Evolutionary conservation across 768 basidiomycete species (phyloP), one percentile per base, ranked within the genome.

Genomic region (Boletus pseudo-olivaceus): DNA sequence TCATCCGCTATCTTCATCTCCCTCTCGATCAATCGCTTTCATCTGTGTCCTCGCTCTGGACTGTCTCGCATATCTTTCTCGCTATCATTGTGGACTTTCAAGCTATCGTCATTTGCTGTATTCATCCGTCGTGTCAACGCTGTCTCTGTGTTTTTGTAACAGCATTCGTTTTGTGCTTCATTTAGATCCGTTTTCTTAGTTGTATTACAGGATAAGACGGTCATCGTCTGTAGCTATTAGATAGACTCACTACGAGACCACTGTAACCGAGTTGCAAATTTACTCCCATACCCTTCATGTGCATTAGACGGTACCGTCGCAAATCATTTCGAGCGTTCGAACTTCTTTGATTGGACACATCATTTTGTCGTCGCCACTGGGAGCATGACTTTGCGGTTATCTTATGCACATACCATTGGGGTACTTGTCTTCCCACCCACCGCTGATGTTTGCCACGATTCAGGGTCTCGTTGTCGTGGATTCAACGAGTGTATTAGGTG

Each of bases 41-140:
- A 40, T 48, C 26, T 65, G 55, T 56, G 63, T 63, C 38, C 7
- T 45, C 7, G 35, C 38, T 44, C 41, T 60, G 53, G 51, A 55
- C 53, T 40, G 1, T 41, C 48, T 51, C 51, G 44, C 49, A 47
- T 43, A 34, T 49, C 42, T 48, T 37, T 43, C 17, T 48, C 15
- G 40, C 51, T 48, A 19, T 62, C 49, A 37, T 47, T 34, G 39
- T 58, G 53, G 53, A 57, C 55, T 51, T 32, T 35, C 10, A 38
- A 45, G 29, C 30, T 52, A 12, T 47, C 39, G 2, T 42, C 53
- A 48, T 44, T 35, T 45, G 29, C 39, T 63, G 60, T 66, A 63
- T 66, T 53, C 38, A 49, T 56, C 29, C 47, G 8, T 53, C 33
- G 32, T 50, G 15, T 39, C 42, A n/a, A 38, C 8, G 48, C 37